Evolutionary conservation across 208 protist species (phyloP).

Genomic region (Porcisia hertigi): DNA sequence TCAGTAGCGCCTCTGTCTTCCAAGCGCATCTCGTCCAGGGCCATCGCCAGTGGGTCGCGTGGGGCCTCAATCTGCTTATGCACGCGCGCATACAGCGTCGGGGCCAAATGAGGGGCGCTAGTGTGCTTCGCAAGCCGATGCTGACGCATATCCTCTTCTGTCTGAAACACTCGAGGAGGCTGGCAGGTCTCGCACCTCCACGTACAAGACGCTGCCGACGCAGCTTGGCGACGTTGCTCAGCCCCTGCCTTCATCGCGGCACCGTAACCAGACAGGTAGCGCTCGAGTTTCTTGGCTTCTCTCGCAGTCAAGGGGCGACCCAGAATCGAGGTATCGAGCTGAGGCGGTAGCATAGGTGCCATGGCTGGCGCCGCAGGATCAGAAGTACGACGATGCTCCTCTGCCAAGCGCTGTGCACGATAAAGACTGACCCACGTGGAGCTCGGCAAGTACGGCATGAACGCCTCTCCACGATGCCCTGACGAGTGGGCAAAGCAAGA

Average conservation of each 20-base stretch:
- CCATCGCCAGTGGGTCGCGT: background rate
- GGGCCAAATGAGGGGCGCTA: constrained; percentile 15
- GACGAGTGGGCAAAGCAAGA: background rate
- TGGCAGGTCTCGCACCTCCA: constrained; percentile 28
- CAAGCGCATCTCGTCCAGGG: constrained; percentile 1
- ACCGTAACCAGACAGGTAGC: constrained; percentile 38
- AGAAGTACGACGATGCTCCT: background rate
- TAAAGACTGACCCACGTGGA: constrained; percentile 21
- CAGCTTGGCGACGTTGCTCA: background rate
- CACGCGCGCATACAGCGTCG: constrained; percentile 36
- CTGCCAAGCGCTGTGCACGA: constrained; percentile 18
- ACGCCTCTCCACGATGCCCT: background rate
- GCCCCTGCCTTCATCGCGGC: constrained; percentile 17
- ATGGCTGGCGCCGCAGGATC: background rate
- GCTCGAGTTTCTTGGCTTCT: constrained; percentile 44
- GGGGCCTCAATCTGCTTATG: constrained; percentile 27
- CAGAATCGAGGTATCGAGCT: constrained; percentile 34
- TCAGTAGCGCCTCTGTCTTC: background rate
- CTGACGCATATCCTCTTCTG: constrained; percentile 26
- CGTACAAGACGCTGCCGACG: background rate
- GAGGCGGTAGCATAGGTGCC: constrained; percentile 23
- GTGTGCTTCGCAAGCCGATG: constrained; percentile 30
- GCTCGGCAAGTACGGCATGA: constrained; percentile 29
- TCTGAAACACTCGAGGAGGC: constrained; percentile 27
- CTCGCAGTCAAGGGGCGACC: constrained; percentile 39